Percentiles rank a stretch among this genome's conserved stretches.
Evolutionary conservation across 2,329 filamentous ascomycete genomes (phyloP).

Genomic region (Cladophialophora yegresii): DNA sequence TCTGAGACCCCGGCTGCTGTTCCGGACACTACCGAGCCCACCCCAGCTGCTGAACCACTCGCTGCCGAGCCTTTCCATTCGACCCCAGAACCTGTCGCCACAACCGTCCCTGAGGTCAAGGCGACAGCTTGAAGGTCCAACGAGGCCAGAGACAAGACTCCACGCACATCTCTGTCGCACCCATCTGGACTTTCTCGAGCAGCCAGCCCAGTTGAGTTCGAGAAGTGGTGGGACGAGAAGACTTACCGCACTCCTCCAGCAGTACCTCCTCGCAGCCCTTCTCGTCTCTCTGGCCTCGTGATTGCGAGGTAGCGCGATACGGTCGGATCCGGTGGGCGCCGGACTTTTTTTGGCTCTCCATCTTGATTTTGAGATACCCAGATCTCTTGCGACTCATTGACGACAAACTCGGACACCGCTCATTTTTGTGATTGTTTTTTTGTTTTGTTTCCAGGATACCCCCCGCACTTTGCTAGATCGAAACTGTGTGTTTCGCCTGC

Average conservation of each 20-base stretch:
- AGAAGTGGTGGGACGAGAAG: constrained; percentile 40
- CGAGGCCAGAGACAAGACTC: constrained; percentile 37
- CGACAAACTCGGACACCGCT: constrained; percentile 35
- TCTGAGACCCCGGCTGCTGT: constrained; percentile 38
- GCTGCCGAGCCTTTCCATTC: constrained; percentile 24
- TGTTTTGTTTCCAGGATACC: constrained; percentile 33
- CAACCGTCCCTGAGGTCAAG: constrained; percentile 35
- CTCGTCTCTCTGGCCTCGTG: constrained; percentile 39
- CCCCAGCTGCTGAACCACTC: constrained; percentile 27
- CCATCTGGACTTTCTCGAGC: constrained; percentile 34
- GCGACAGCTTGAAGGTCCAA: constrained; percentile 38
- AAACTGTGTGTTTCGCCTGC: constrained; percentile 24
- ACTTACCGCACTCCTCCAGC: constrained; percentile 29
- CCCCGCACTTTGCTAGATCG: constrained; percentile 32
- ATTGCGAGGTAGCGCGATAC: constrained; percentile 32
- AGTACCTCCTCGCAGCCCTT: constrained; percentile 36
- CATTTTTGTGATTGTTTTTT: constrained; percentile 30
- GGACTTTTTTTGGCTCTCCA: constrained; percentile 6
- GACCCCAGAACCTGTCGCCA: constrained; percentile 23
- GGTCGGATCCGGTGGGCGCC: constrained; percentile 16
- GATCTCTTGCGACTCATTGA: constrained; percentile 22
- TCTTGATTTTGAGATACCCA: constrained; percentile 23
- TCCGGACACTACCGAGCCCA: constrained; percentile 30
- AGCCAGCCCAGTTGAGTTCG: constrained; percentile 38
- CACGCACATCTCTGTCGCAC: constrained; percentile 36